A percentile compares a stretch with the other conserved stretches of the same genome.
These are phyloP conservation scores for Aureobasidium mangrovei DNA, from an alignment of 2,329 filamentous ascomycete genomes.

Conservation along the genomic window DNA sequence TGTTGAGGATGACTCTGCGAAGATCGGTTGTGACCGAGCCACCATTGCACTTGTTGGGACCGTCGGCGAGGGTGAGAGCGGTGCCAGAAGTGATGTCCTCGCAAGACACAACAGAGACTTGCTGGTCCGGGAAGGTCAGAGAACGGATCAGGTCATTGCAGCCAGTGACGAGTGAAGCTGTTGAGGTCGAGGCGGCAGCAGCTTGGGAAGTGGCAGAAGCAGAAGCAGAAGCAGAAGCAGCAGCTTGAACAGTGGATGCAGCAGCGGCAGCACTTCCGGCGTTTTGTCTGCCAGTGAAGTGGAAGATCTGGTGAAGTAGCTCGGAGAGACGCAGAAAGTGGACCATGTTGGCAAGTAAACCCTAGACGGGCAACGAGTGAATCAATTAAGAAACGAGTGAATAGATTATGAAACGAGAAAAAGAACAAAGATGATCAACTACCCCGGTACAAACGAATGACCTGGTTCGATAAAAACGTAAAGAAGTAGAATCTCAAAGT, in stretches of 20 bases:
- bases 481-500: not conserved
- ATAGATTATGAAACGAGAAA: not conserved
- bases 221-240: not conserved
- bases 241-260: not conserved
- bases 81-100: slow-evolving; percentile 1
- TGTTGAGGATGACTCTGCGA: not conserved
- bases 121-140: not conserved
- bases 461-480: not conserved
- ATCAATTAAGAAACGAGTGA: not conserved
- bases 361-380: not conserved
- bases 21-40: not conserved
- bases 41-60: not conserved
- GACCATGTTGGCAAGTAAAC: not conserved
- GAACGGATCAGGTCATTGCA: not conserved
- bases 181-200: not conserved
- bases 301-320: slow-evolving; percentile 1
- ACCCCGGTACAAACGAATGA: not conserved
- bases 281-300: not conserved
- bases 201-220: not conserved
- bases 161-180: not conserved
- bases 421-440: not conserved
- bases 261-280: slow-evolving; percentile 1
- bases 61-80: not conserved
- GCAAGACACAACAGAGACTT: not conserved
- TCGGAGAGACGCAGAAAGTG: not conserved